Evolutionary conservation across 768 basidiomycete genomes (phyloP).

Genomic region (Lanmaoa pseudosensibilis): DNA sequence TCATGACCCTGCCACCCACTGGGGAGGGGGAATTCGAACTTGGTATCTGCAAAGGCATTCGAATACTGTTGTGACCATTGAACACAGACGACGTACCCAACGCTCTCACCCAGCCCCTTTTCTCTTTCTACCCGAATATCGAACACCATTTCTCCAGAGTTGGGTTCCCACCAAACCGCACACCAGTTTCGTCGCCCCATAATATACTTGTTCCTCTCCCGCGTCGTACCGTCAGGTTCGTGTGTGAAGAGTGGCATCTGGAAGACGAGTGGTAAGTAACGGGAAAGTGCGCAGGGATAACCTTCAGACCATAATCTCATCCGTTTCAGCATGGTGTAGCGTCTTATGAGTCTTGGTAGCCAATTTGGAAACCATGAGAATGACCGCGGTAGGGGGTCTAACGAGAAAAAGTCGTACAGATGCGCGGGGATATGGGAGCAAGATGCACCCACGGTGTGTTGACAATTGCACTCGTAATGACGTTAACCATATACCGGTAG

Average conservation of each 20-base stretch:
- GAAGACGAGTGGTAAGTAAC: neutral
- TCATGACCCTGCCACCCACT: constrained; percentile 34
- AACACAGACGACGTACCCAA: constrained; percentile 55
- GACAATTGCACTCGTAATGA: constrained; percentile 91
- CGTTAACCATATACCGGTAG: constrained; percentile 87
- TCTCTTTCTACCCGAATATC: constrained; percentile 84
- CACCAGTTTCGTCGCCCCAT: constrained; percentile 93
- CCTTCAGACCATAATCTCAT: constrained; percentile 74
- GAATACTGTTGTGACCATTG: neutral
- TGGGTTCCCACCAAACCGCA: constrained; percentile 56
- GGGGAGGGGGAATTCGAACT: constrained; percentile 44
- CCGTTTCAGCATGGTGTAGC: constrained; percentile 77
- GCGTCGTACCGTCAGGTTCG: constrained; percentile 74
- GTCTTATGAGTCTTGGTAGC: constrained; percentile 84
- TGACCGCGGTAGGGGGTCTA: constrained; percentile 67
- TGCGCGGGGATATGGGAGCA: neutral
- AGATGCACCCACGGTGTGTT: constrained; percentile 79
- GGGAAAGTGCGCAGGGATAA: neutral
- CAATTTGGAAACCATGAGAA: constrained; percentile 77
- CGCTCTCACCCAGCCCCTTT: constrained; percentile 80
- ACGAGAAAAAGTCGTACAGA: neutral
- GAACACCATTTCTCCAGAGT: constrained; percentile 67
- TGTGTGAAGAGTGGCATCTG: constrained; percentile 75
- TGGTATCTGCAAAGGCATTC: constrained; percentile 39
- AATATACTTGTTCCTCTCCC: constrained; percentile 70